Conservation (phyloP, 257 asterid genomes). For the Apocynum venetum region DNA sequence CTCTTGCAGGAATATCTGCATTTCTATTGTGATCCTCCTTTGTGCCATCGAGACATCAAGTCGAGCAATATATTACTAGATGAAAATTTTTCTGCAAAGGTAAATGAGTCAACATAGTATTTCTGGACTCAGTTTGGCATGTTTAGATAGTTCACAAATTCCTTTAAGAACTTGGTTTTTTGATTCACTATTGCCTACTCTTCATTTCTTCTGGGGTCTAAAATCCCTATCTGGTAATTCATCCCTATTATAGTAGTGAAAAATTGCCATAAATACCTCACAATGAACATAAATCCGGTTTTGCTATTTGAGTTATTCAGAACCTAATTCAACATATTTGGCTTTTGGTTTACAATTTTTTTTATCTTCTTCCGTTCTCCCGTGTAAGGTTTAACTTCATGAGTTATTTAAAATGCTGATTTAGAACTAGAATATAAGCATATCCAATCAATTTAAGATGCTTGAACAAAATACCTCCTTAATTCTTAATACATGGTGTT, state of each 20-base stretch:
- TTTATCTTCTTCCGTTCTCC: background rate
- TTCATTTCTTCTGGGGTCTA: background rate
- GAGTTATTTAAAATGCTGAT: background rate
- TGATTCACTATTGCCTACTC: background rate
- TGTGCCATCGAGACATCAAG: slow-evolving; percentile 93
- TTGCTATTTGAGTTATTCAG: background rate
- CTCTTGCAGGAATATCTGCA: slow-evolving; percentile 87
- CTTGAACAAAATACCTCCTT: background rate
- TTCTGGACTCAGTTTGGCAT: background rate
- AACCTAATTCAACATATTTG: too few relatives aligned
- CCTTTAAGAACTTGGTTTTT: background rate
- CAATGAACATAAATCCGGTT: too few relatives aligned
- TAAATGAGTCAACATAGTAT: slow-evolving; percentile 16
- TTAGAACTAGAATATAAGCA: background rate
- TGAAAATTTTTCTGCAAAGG: slow-evolving; percentile 81
- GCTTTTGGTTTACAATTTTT: background rate
- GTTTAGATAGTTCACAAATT: background rate
- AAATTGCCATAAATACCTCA: background rate
- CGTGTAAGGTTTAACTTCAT: background rate
- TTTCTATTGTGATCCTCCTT: slow-evolving; percentile 88
- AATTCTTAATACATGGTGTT: slow-evolving; percentile 7
- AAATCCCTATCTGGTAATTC: background rate
- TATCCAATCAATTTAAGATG: background rate
- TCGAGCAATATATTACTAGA: slow-evolving; percentile 92
- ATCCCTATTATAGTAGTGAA: background rate